These are phyloP conservation scores for Auxenochlorella pyrenoidosa DNA, from an alignment of 139 green algal species.

Conservation along the genomic window DNA sequence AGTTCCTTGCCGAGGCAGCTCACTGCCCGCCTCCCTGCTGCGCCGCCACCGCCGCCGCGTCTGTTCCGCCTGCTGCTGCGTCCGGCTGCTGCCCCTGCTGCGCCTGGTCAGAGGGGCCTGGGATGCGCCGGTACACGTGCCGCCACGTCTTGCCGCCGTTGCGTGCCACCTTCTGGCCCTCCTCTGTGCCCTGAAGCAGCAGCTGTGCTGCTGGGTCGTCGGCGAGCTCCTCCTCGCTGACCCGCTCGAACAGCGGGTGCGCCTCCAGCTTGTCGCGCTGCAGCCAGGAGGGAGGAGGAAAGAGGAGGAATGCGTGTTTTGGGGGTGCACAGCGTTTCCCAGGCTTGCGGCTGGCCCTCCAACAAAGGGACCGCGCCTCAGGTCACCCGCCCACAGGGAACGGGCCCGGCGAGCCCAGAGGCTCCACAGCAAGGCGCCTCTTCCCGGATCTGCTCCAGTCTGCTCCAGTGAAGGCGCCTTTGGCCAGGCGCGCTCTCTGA, in stretches of 20 bases:
- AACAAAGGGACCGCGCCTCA: no score
- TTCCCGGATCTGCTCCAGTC: no score
- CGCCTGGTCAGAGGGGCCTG: not conserved
- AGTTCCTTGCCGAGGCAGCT: not conserved
- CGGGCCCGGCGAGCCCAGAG: no score
- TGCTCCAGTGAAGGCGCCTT: no score
- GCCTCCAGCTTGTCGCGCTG: slow-evolving; percentile 74
- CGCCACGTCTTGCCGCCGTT: slow-evolving; percentile 79
- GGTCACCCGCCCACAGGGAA: no score
- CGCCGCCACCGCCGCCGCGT: not conserved
- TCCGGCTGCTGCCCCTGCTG: not conserved
- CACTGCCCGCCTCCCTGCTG: not conserved
- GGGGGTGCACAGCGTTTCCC: no score
- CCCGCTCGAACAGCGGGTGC: slow-evolving; percentile 88
- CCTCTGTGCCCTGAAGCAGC: slow-evolving; percentile 80
- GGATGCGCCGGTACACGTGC: slow-evolving; percentile 67
- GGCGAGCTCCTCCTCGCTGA: slow-evolving; percentile 87
- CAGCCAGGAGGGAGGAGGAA: not conserved
- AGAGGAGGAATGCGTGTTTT: not conserved
- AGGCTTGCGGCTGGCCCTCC: no score
- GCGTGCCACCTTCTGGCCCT: slow-evolving; percentile 92
- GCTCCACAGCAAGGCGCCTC: no score
- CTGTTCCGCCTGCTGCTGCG: not conserved
- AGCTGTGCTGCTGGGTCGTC: slow-evolving; percentile 75
- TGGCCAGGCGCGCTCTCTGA: no score